These are phyloP conservation scores for Yamadazyma atmosphaerica DNA, from an alignment of 1,139 yeast genomes.

Conservation along the genomic window DNA sequence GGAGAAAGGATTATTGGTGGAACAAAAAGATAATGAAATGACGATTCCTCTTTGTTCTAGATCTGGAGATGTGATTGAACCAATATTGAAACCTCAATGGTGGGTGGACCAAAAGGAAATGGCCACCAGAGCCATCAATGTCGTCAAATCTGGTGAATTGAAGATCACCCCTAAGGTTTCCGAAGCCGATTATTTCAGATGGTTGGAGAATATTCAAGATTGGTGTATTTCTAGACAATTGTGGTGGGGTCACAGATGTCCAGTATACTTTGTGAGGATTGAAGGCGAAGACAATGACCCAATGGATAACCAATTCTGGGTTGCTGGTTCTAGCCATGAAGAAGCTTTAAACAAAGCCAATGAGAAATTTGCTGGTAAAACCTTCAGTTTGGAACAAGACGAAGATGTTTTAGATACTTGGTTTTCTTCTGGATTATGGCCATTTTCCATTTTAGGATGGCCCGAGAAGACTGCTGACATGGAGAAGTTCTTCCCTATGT, in stretches of 20 bases:
- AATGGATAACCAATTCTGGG: constrained; percentile 78
- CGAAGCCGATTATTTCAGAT: constrained; percentile 89
- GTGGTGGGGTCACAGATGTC: constrained; percentile 99
- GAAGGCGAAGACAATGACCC: constrained; percentile 69
- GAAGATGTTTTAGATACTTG: constrained; percentile 98
- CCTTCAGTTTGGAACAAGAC: constrained; percentile 84
- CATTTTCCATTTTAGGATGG: constrained; percentile 96
- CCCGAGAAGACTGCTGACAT: constrained; percentile 77
- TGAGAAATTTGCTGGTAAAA: constrained; percentile 64
- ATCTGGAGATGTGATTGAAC: constrained; percentile 96
- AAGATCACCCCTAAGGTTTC: constrained; percentile 85
- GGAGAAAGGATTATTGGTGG: constrained; percentile 72
- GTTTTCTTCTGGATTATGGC: constrained; percentile 99
- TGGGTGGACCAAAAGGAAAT: constrained; percentile 92
- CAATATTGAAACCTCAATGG: constrained; percentile 97
- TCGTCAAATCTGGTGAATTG: constrained; percentile 80
- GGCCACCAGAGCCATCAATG: constrained; percentile 87
- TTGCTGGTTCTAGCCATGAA: constrained; percentile 78
- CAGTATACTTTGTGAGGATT: constrained; percentile 82
- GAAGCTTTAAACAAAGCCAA: constrained; percentile 87
- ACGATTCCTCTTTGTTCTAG: constrained; percentile 90
- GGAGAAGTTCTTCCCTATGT: constrained; percentile 82
- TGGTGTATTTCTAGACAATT: constrained; percentile 99
- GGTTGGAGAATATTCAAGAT: constrained; percentile 96
- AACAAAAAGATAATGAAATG: constrained; percentile 94